Evolutionary conservation across 129 eudicot genomes (phyloP), one percentile per base, ranked within the genome.

Genomic region (Centaurea solstitialis): DNA sequence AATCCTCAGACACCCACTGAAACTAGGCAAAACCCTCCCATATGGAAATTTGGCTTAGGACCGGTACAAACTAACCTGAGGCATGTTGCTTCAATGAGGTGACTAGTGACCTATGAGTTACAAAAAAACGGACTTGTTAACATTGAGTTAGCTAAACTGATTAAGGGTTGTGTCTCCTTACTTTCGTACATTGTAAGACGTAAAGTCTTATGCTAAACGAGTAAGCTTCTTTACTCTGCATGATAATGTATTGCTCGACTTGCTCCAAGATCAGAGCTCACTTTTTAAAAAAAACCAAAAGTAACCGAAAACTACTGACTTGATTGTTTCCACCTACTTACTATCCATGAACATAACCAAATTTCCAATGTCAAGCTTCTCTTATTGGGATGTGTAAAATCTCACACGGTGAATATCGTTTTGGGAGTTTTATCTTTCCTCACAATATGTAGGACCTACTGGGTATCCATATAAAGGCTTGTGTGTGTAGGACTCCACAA

Each of bases 361-460:
- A 57, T 57, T 57, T n/a, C 9, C 65, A n/a, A 57, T 57, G 17
- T 57, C 65, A 57, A 57, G 65, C 65, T 57, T 57, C 65, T 57
- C 1, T 17, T 20, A 5, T 57, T 57, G 65, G 65, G 22, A 57
- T 61, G 20, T 61, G 24, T 61, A 61, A 3, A 61, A 61, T 61
- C 45, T 69, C 39, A 68, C 22, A 30, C 4, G 1, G 5, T 20
- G 61, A 22, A 23, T 76, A 62, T 53, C 23, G 6, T 62, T 62
- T 66, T 38, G 2, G 28, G 9, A 24, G 70, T 8, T 59, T 33
- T 30, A 28, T 18, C 37, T 73, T 57, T 18, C n/a, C 79, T n/a
- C 18, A 33, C 67, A 75, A 24, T 69, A 57, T 53, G 70, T 30
- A 30, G 79, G 79, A 75, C 53, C 70, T 30, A 33, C 26, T 35